These are phyloP conservation scores for Fusarium papillatum DNA, from an alignment of 2,329 filamentous ascomycete species.

Conservation along the genomic window DNA sequence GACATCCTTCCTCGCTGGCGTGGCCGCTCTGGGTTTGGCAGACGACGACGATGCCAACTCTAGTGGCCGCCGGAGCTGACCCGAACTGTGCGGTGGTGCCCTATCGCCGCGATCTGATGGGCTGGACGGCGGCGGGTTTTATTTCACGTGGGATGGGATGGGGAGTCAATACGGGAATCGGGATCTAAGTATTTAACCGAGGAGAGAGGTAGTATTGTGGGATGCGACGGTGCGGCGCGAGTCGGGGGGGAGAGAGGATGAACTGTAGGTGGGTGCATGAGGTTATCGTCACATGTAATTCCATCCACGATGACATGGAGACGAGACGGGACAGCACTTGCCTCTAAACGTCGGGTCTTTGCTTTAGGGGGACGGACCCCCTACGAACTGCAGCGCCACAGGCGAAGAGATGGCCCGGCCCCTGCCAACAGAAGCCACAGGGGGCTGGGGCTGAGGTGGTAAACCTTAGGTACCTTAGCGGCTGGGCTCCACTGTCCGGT, in stretches of 20 bases:
- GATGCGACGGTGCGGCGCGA: slow-evolving; percentile 5
- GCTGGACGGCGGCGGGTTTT: not conserved
- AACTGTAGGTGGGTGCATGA: slow-evolving; percentile 8
- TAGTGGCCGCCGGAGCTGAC: slow-evolving; percentile 31
- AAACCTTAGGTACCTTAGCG: not conserved
- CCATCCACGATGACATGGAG: slow-evolving; percentile 6
- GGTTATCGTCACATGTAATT: slow-evolving; percentile 32
- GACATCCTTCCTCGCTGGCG: slow-evolving; percentile 38
- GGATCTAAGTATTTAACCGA: not conserved
- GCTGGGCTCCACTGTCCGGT: not conserved
- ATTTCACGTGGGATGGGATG: slow-evolving; percentile 7
- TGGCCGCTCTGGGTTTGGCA: slow-evolving; percentile 15
- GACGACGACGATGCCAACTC: slow-evolving; percentile 37
- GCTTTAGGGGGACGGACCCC: not conserved
- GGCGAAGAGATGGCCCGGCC: not conserved
- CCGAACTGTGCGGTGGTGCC: slow-evolving; percentile 25
- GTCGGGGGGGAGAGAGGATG: not conserved
- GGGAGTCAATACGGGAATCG: not conserved
- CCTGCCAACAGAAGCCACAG: slow-evolving; percentile 18
- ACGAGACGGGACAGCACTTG: not conserved
- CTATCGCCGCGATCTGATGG: slow-evolving; percentile 28
- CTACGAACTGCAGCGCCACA: slow-evolving; percentile 22
- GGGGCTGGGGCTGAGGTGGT: slow-evolving; percentile 13
- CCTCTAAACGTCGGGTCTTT: not conserved
- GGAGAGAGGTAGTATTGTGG: not conserved